phyloP scores from a whole-genome alignment of 2,329 filamentous ascomycete species.

The Claviceps sp. region DNA sequence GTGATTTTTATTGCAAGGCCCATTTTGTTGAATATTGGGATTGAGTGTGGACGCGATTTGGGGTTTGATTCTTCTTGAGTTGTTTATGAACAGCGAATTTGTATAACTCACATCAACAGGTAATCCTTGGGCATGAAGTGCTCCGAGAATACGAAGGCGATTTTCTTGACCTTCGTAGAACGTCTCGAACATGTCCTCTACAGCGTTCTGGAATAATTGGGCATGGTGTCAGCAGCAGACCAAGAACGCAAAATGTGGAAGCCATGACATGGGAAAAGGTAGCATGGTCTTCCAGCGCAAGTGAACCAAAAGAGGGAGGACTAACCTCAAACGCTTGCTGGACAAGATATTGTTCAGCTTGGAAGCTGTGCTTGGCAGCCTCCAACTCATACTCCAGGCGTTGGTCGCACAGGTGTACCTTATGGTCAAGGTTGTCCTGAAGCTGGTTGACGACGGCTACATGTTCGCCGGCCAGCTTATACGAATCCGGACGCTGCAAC shows the following conservation, averaged over 20 bases:
- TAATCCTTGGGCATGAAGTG: constrained; percentile 28
- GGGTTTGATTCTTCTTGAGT: no score
- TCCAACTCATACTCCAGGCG: constrained; percentile 21
- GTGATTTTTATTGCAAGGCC: no score
- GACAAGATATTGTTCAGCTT: constrained; percentile 20
- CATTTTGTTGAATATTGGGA: no score
- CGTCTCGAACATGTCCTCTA: constrained; percentile 25
- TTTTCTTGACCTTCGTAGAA: constrained; percentile 33
- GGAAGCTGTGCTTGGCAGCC: constrained; percentile 25
- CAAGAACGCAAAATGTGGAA: background rate
- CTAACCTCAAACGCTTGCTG: constrained; percentile 26
- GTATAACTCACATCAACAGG: constrained; percentile 34
- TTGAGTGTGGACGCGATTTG: no score
- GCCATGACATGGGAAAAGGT: no score
- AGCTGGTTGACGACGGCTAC: constrained; percentile 37
- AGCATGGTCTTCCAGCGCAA: background rate
- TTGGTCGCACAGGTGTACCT: constrained; percentile 17
- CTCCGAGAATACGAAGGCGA: constrained; percentile 30
- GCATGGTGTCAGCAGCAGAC: background rate
- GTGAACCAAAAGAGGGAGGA: background rate
- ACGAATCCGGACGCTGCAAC: constrained; percentile 36
- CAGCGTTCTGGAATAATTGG: constrained; percentile 18
- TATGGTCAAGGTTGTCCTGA: constrained; percentile 17
- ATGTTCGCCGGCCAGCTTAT: constrained; percentile 42
- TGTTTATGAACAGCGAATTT: background rate